Evolutionary conservation across 441 rosid species (phyloP), one percentile per base, ranked within the genome.

Genomic region (Aquilaria agallochum): DNA sequence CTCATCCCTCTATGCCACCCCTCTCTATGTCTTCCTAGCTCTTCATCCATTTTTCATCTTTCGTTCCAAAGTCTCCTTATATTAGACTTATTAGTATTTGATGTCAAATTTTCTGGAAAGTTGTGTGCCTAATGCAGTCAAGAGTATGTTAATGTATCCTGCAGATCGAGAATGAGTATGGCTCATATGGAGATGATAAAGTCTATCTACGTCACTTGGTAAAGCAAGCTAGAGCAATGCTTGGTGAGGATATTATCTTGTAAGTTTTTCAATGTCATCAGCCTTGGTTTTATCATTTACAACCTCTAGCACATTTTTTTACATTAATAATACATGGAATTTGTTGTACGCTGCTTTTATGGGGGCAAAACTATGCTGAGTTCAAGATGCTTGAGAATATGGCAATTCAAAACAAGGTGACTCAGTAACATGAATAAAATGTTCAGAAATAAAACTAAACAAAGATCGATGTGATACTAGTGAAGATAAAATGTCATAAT

Each of bases 101-200:
- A 32, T 20, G 51, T 66, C 57, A 66, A 59, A 66, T 68, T 66
- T 50, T 63, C 50, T 55, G 57, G 33, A 45, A 31, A 20, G 66
- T 52, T 46, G 20, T 56, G 32, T 63, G 40, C 58, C 59, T 30
- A 10, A 49, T 58, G 55, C 45, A 51, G 5, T 10, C 59, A 61
- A 50, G 27, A 20, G 10, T 10, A 40, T 40, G 45, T 10, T 40
- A 4, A 40, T 40, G 45, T 40, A 5, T 40, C 9, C 65, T 63
- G 64, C 90, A 94, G 99, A 82, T 91, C 60, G 97, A 94, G 83
- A 91, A 94, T 79, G 99, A 94, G 78, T 94, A 74, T 77, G 99
- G 99, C 56, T 94, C 99, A 48, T 94, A 79, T 80, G 99, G 97
- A 64, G 81, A 86, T 60, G 99, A 94, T 72, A 80, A 91, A 83